Evolutionary conservation across 2,329 filamentous ascomycete genomes (phyloP).

Genomic region (Fusarium scirpi): DNA sequence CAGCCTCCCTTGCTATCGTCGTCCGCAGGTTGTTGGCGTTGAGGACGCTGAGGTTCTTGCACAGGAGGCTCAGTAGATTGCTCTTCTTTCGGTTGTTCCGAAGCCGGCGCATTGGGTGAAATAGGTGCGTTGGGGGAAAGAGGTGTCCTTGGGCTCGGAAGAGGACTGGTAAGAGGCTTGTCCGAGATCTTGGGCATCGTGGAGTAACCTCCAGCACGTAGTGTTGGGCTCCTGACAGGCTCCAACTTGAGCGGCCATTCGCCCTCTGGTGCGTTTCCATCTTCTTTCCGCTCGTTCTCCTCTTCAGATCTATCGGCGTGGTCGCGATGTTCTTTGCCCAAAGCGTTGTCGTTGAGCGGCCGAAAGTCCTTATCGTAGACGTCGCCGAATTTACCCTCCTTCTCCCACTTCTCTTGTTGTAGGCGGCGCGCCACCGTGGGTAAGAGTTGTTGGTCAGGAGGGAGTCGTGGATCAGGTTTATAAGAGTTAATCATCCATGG

Average conservation of each 20-base stretch:
- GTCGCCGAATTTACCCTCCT: conserved; percentile 86
- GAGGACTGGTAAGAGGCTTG: conserved; percentile 50
- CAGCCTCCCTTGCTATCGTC: conserved; percentile 59
- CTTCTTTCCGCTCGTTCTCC: conserved; percentile 29
- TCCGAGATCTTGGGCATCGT: conserved; percentile 70
- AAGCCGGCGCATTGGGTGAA: conserved; percentile 34
- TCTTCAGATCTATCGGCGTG: conserved; percentile 50
- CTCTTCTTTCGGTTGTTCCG: conserved; percentile 37
- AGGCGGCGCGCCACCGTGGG: conserved; percentile 92
- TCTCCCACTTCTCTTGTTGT: conserved; percentile 96
- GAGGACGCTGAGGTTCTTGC: conserved; percentile 27
- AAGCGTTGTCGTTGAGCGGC: conserved; percentile 77
- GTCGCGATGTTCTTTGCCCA: conserved; percentile 56
- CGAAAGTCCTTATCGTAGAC: conserved; percentile 90
- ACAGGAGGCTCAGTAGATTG: conserved; percentile 21
- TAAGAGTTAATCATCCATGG: conserved; percentile 97
- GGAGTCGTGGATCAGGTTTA: conserved; percentile 92
- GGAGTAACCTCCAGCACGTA: conserved; percentile 65
- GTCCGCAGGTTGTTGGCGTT: conserved; percentile 38
- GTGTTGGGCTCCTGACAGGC: conserved; percentile 60
- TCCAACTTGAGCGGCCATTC: conserved; percentile 71
- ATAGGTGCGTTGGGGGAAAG: conserved; percentile 51
- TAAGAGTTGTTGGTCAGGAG: conserved; percentile 94
- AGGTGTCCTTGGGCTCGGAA: conserved; percentile 62
- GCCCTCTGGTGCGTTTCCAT: conserved; percentile 39